Percentiles rank a stretch among this genome's conserved stretches.
These are phyloP conservation scores for Lyophyllum atratum DNA, from an alignment of 768 basidiomycete species.

Conservation along the genomic window DNA sequence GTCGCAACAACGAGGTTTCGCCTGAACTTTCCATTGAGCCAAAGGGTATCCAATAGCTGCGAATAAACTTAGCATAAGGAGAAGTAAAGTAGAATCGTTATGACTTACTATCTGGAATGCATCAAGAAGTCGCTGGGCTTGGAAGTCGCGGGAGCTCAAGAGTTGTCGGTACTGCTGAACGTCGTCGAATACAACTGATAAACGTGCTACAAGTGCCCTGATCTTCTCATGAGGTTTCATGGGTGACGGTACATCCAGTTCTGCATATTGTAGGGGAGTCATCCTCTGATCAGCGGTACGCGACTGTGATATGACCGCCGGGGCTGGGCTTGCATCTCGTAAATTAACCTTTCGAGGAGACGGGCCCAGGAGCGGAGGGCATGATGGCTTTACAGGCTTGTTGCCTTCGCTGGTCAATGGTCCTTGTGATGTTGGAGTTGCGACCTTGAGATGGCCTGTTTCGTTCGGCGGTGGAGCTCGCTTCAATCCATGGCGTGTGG, in stretches of 20 bases:
- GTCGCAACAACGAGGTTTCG: conserved; percentile 13
- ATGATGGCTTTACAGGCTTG: too few relatives aligned
- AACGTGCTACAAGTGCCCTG: background rate
- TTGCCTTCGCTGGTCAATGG: too few relatives aligned
- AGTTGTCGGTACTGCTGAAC: conserved; percentile 3
- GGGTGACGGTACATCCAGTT: background rate
- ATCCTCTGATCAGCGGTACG: too few relatives aligned
- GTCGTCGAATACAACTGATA: conserved; percentile 1
- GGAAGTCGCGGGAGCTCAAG: background rate
- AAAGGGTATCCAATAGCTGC: conserved; percentile 8
- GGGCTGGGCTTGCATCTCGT: too few relatives aligned
- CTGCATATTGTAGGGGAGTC: too few relatives aligned
- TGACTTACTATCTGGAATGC: conserved; percentile 9
- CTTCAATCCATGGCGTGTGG: too few relatives aligned
- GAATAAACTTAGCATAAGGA: background rate
- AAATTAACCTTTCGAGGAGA: too few relatives aligned
- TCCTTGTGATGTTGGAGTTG: too few relatives aligned
- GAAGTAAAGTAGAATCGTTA: background rate
- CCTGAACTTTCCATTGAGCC: background rate
- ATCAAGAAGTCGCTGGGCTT: conserved; percentile 10
- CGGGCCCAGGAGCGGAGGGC: too few relatives aligned
- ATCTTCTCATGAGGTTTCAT: background rate
- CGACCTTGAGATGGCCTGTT: too few relatives aligned
- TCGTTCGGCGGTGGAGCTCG: too few relatives aligned
- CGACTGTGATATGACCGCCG: too few relatives aligned